Evolutionary conservation across 352 stramenopile species (phyloP), one percentile per base, ranked within the genome.

Genomic region (Phytophthora meadii): DNA sequence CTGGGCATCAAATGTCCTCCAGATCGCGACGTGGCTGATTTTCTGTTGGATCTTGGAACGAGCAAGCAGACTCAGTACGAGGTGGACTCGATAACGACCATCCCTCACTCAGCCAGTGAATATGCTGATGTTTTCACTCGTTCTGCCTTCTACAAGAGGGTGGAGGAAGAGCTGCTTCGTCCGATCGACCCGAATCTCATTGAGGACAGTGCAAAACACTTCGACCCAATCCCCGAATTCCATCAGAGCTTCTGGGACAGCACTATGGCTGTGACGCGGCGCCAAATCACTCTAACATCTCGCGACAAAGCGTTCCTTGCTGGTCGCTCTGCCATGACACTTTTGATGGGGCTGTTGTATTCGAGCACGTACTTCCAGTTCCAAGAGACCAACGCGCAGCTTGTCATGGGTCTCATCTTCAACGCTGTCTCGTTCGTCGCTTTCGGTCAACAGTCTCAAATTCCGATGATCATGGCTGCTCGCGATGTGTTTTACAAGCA

Each of bases 1-100:
- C 53, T 97, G 11, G 88, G 89, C 22, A 89, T 87, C 44, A 59
- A 64, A 14, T 87, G 77, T 57, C 77, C 80, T 32, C 68, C 72
- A 2, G 55, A 55, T 27, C 89, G 87, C 54, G 93, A 98, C 58
- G 67, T 92, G 3, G 92, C 92, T 10, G 93, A 98, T 69, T 98
- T 97, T 67, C 68, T 98, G 47, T 63, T 97, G 37, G 84, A 87
- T 30, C 32, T 88, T 4, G 72, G 70, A 8, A 87, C 79, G 0
- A 42, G 72, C 30, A 72, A 83, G 56, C 76, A 84, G 60, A 12
- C 22, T 4, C 58, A 68, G 15, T 84, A 83, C 49, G 60, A 82
- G 37, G 49, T 71, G 12, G 39, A 19, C 5, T 46, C 62, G 5
- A 22, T 42, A 8, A 2, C 42, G n/a, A 50, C 27, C 9, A 37